Base-by-base conservation (phyloP, 192 early-diverging fungal species). In the Coemansia sp. region DNA sequence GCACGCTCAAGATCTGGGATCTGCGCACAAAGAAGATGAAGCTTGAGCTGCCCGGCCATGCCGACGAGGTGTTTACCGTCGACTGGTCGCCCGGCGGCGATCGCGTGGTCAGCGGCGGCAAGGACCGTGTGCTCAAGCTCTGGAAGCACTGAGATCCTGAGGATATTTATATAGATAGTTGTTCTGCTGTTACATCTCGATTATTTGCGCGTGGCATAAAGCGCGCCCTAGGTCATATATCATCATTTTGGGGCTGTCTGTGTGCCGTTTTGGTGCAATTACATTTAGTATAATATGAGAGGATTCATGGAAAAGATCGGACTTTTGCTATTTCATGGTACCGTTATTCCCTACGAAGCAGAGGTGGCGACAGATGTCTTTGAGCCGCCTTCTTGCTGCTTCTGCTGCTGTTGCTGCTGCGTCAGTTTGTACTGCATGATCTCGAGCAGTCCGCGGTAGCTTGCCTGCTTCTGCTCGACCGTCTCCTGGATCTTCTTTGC, bases 61-160 rank as follows among this genome's bases (percentile, higher is more conserved):
- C 92, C 18, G 95, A 97, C 71, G 96, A 96, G 76, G 93, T 99
- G 18, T 99, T 88, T 75, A 85, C 90, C 23, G 93, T 96, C 7
- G 96, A 99, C 76, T 99, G 96, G 96, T 89, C 88, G 62, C 96
- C 96, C 5, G 84, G 86, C 28, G 96, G 95, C 31, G 93, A 95
- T 63, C 88, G 89, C 43, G 93, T 95, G 7, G 94, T 90, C 42
- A 94, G 92, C 83, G 96, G 95, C 45, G 92, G 93, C 63, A 97
- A 95, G 66, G 96, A 99, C 73, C 86, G 89, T 42, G 87, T 91
- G 31, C 77, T 99, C 53, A 96, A 95, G 71, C 87, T 99, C 81
- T 98, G 87, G 83, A 74, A 79, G 57, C 71, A 77, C 46, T 49
- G 46, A 49, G 21, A 6, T 5, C n/a, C n/a, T n/a, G n/a, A n/a